Evolutionary conservation across 2,329 filamentous ascomycete species (phyloP).

Genomic region (Fusarium ramigenum): DNA sequence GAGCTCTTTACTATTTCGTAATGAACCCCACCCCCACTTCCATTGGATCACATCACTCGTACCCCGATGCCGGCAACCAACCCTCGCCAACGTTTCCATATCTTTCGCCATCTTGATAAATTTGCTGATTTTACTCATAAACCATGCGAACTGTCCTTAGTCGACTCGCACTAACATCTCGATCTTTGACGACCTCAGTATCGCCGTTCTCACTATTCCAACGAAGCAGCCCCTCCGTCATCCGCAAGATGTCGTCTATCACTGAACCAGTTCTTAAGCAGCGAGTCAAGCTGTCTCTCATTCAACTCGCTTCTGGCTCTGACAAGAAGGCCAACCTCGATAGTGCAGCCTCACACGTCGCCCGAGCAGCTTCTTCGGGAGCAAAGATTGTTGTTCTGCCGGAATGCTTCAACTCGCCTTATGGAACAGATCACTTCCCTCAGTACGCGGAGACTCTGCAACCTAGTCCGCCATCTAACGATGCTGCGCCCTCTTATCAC

Average conservation of each 20-base stretch:
- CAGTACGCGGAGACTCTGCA: slow-evolving; percentile 89
- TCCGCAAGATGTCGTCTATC: slow-evolving; percentile 50
- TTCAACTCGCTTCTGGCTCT: slow-evolving; percentile 82
- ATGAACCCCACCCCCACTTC: slow-evolving; percentile 32
- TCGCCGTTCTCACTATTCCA: slow-evolving; percentile 30
- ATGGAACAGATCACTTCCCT: slow-evolving; percentile 90
- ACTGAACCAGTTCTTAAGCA: slow-evolving; percentile 69
- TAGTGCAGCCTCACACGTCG: slow-evolving; percentile 82
- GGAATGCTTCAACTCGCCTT: slow-evolving; percentile 99
- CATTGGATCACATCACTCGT: slow-evolving; percentile 10
- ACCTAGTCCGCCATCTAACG: slow-evolving; percentile 75
- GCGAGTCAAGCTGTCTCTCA: slow-evolving; percentile 80
- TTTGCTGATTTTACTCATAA: neutral
- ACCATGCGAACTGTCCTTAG: slow-evolving; percentile 35
- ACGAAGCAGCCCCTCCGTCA: slow-evolving; percentile 20
- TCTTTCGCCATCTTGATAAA: neutral
- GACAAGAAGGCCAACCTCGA: slow-evolving; percentile 88
- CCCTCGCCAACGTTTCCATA: slow-evolving; percentile 1
- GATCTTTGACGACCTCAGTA: slow-evolving; percentile 13
- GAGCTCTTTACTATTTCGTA: slow-evolving; percentile 15
- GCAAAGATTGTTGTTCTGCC: slow-evolving; percentile 91
- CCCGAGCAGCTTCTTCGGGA: slow-evolving; percentile 78
- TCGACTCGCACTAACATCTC: slow-evolving; percentile 19
- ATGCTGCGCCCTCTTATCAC: slow-evolving; percentile 84
- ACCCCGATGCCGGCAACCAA: slow-evolving; percentile 15